Conservation (phyloP, 208 protist genomes). For the Lotmaria passim region DNA sequence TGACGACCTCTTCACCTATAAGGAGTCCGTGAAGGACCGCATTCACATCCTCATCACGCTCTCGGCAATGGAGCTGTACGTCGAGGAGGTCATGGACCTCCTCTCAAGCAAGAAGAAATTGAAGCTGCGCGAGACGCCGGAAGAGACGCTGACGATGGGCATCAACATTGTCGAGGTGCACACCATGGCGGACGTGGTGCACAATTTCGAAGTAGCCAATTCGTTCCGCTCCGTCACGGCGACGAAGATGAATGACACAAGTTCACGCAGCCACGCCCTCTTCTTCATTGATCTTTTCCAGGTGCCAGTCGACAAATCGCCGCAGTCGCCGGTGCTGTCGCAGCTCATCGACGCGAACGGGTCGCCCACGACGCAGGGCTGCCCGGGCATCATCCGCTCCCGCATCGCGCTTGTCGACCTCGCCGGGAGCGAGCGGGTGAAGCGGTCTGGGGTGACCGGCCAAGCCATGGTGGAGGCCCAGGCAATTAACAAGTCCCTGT, state of each 20-base stretch:
- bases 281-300: conserved; percentile 93
- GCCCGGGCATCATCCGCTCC: conserved; percentile 83
- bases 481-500: conserved; percentile 92
- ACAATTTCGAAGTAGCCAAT: conserved; percentile 80
- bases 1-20: conserved; percentile 84
- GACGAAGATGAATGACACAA: conserved; percentile 92
- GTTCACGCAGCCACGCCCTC: conserved; percentile 90
- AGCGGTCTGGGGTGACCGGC: conserved; percentile 86
- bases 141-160: conserved; percentile 73
- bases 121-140: conserved; percentile 78
- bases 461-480: conserved; percentile 90
- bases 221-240: conserved; percentile 71
- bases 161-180: conserved; percentile 70
- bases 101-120: conserved; percentile 81
- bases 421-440: conserved; percentile 94
- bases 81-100: conserved; percentile 89
- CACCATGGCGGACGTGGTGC: conserved; percentile 74
- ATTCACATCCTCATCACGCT: conserved; percentile 78
- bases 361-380: conserved; percentile 35
- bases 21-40: conserved; percentile 38
- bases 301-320: conserved; percentile 25
- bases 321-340: conserved; percentile 40
- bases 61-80: conserved; percentile 88
- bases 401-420: conserved; percentile 96
- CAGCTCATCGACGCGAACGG: conserved; percentile 64